Conservation (phyloP, 2,329 filamentous ascomycete species). For the Penicillium glabrum region DNA sequence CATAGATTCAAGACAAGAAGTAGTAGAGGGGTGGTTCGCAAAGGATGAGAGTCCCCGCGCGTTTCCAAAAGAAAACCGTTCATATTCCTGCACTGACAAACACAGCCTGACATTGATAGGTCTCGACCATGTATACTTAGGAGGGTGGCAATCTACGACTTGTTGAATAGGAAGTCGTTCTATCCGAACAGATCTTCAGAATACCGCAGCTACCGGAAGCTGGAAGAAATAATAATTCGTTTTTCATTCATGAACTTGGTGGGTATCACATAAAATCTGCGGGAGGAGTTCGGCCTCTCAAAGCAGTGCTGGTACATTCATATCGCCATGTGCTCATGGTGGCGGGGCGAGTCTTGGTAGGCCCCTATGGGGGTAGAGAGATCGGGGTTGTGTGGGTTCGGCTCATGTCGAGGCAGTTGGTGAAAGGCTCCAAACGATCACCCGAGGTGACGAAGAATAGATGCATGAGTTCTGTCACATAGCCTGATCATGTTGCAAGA, state of each 20-base stretch:
- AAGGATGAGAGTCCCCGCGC: slow-evolving; percentile 29
- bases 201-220: neutral
- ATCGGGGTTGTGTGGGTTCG: neutral
- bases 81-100: slow-evolving; percentile 46
- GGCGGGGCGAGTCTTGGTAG: neutral
- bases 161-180: neutral
- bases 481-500: neutral
- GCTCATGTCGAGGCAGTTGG: neutral
- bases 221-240: neutral
- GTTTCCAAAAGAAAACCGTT: slow-evolving; percentile 23
- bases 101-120: slow-evolving; percentile 43
- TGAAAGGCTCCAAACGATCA: neutral
- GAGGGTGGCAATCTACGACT: slow-evolving; percentile 23
- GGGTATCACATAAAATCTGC: slow-evolving; percentile 10
- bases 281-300: neutral
- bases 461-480: neutral
- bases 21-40: slow-evolving; percentile 26
- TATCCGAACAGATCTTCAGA: neutral
- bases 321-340: neutral
- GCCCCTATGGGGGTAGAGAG: neutral
- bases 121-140: slow-evolving; percentile 46
- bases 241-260: slow-evolving; percentile 12
- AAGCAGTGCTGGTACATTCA: slow-evolving; percentile 1
- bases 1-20: slow-evolving; percentile 16
- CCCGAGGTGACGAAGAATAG: neutral